Conservation (phyloP, 2,329 filamentous ascomycete genomes). For the Thielaviopsis euricoi region DNA sequence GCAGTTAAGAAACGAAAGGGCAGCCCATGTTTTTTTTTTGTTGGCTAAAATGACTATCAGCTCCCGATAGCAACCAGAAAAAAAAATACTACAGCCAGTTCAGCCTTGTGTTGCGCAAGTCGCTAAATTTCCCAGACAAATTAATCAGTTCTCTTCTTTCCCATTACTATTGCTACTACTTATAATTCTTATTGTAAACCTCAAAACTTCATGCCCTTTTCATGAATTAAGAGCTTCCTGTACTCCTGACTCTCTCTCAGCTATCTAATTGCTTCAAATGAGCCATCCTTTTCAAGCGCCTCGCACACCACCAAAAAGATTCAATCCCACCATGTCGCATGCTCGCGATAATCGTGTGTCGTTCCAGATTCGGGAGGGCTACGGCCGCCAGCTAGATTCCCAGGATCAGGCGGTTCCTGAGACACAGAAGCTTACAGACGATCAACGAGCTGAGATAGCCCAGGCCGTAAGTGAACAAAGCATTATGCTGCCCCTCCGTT, state of each 20-base stretch:
- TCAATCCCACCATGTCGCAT: constrained; percentile 9
- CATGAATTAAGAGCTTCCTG: neutral
- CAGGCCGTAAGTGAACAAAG: constrained; percentile 12
- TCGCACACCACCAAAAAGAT: constrained; percentile 10
- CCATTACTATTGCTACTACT: neutral
- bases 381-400: constrained; percentile 9
- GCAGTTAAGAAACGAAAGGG: too few relatives aligned
- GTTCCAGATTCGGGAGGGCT: constrained; percentile 11
- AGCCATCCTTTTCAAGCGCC: constrained; percentile 10
- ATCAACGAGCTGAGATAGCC: constrained; percentile 13
- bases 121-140: too few relatives aligned
- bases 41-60: too few relatives aligned
- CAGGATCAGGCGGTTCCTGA: constrained; percentile 8
- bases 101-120: too few relatives aligned
- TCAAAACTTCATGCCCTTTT: neutral
- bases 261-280: constrained; percentile 1
- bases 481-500: neutral
- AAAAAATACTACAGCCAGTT: too few relatives aligned
- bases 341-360: constrained; percentile 11
- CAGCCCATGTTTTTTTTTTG: too few relatives aligned
- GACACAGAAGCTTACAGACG: constrained; percentile 13
- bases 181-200: neutral
- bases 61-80: too few relatives aligned
- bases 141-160: too few relatives aligned
- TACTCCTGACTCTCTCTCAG: neutral